A percentile compares a stretch with the other conserved stretches of the same genome.
phyloP scores from a whole-genome alignment of 2,329 filamentous ascomycete species.

The Aspergillus sp. region DNA sequence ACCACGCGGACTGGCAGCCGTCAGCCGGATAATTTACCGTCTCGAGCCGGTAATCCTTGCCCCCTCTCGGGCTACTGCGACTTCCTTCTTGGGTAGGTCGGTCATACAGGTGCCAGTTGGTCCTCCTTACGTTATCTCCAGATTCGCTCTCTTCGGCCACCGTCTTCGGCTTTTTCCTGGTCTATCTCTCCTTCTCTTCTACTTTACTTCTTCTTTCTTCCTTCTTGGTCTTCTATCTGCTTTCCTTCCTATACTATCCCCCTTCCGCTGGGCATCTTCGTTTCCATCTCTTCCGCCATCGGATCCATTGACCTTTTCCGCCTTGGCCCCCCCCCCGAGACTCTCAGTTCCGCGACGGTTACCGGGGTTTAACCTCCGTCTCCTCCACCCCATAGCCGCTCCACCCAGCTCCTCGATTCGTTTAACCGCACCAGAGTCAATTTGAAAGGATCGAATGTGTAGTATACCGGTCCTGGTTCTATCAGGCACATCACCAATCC shows the following conservation, averaged over 20 bases:
- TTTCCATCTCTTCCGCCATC: background rate
- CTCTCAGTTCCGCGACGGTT: conserved; percentile 14
- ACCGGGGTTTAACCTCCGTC: conserved; percentile 8
- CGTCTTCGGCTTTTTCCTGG: conserved; percentile 21
- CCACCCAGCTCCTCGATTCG: background rate
- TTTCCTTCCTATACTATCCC: background rate
- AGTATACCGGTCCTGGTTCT: background rate
- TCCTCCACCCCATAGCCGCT: background rate
- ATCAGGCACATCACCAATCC: background rate
- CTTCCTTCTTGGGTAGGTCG: background rate
- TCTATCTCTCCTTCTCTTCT: conserved; percentile 8
- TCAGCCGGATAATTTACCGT: conserved; percentile 11
- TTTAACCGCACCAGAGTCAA: background rate
- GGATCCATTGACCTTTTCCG: conserved; percentile 7
- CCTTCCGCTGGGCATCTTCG: background rate
- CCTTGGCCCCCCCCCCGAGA: background rate
- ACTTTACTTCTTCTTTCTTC: background rate
- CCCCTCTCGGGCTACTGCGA: conserved; percentile 1
- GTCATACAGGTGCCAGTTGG: conserved; percentile 16
- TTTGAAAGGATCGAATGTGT: background rate
- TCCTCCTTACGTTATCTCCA: conserved; percentile 27
- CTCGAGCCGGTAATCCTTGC: background rate
- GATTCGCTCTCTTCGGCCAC: conserved; percentile 22
- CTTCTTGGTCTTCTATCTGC: conserved; percentile 1
- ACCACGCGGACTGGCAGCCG: background rate